Evolutionary conservation across 176 grass and related monocot species (phyloP).

Genomic region (Ampelocalamus luodianensis): DNA sequence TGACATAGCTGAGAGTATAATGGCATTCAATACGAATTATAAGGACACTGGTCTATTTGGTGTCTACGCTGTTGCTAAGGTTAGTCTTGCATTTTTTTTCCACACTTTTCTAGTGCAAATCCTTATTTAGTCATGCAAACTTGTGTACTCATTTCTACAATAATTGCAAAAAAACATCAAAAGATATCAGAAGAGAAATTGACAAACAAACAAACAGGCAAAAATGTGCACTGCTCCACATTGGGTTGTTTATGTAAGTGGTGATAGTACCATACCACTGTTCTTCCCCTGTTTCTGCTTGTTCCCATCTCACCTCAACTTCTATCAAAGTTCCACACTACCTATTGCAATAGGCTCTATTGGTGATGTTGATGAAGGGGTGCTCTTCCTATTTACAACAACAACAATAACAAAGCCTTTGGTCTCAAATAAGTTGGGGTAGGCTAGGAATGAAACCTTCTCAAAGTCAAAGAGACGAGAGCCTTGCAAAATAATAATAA

Average conservation of each 20-base stretch:
- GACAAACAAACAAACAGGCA: neutral
- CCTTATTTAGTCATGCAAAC: slow-evolving; percentile 17
- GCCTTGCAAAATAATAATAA: too few relatives aligned
- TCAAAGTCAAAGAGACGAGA: too few relatives aligned
- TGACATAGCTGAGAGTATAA: slow-evolving; percentile 97
- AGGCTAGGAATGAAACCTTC: too few relatives aligned
- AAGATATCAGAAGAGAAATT: neutral
- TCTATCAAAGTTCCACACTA: neutral
- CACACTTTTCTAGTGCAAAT: slow-evolving; percentile 1
- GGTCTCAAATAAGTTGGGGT: too few relatives aligned
- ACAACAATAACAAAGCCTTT: too few relatives aligned
- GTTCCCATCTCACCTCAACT: neutral
- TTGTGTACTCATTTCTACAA: neutral
- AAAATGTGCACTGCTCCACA: neutral
- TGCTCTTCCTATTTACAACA: neutral
- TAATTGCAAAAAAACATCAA: neutral
- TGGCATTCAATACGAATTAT: slow-evolving; percentile 98
- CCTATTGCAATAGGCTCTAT: neutral
- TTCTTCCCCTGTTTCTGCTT: neutral
- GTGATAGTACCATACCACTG: neutral
- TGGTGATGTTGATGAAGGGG: neutral
- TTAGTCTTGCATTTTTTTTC: slow-evolving; percentile 14
- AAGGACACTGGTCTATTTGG: slow-evolving; percentile 97
- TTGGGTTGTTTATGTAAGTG: neutral
- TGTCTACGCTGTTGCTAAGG: slow-evolving; percentile 96